Base-by-base conservation (phyloP, 192 early-diverging fungal species). In the Phlyctochytrium bullatum region DNA sequence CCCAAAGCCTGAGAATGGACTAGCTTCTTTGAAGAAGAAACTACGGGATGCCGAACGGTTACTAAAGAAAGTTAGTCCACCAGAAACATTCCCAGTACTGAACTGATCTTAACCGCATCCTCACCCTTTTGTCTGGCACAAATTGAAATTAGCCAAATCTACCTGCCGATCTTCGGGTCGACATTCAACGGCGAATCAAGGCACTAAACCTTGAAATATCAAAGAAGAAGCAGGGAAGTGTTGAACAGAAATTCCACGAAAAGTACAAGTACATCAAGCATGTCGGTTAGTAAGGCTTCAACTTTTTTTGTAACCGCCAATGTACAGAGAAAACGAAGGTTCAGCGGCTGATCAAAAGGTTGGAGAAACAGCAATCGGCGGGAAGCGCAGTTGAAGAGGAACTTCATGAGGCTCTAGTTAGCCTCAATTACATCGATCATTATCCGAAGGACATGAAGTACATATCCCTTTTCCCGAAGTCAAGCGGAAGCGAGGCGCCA, bases 381-480 rank as follows among this genome's bases (percentile, higher is more conserved):
- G 16, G 10, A 24, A 4, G 10, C 53, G 28, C 31, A 3, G 16
- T 36, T 35, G 32, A 24, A 57, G 34, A 63, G 12, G 35, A 53
- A 50, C 35, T 52, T 25, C 36, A 40, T 24, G 33, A 75, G 67
- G 62, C 34, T 34, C 54, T 50, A 12, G 23, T 69, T 16, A 23
- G 25, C 4, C 52, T 76, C 1, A 66, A 64, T 4, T 80, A 80
- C 62, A 69, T 67, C 27, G 27, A 59, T 40, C 66, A 67, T 51
- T 80, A 36, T 57, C 78, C 78, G 4, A 40, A 27, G 27, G 78
- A 80, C 54, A 74, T 80, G 69, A 80, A 80, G 62, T 80, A 76
- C 69, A 71, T 80, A 30, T 54, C 74, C 12, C 58, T 80, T 27
- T 80, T 80, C 62, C 72, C 78, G 4, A 65, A 63, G 24, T 36